Conservation (phyloP, 352 stramenopile species). For the Phytophthora vignae region DNA sequence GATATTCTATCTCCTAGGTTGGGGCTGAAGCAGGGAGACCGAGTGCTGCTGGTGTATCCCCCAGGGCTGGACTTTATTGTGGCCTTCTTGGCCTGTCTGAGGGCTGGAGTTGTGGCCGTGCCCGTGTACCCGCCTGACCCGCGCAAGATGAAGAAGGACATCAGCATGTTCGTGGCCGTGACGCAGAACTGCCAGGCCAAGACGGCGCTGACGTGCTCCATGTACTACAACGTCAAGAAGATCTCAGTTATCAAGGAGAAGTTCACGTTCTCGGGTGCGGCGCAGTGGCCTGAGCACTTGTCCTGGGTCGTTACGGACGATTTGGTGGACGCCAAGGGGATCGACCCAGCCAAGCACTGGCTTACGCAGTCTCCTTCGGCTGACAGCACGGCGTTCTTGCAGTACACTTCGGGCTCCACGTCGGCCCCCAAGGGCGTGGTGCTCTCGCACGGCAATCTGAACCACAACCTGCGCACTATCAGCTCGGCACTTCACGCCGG, state of each 20-base stretch:
- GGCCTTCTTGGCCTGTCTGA: conserved; percentile 96
- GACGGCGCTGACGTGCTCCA: conserved; percentile 92
- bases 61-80: conserved; percentile 98
- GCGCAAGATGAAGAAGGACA: conserved; percentile 94
- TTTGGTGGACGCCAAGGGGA: conserved; percentile 55
- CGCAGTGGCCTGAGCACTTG: conserved; percentile 90
- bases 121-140: conserved; percentile 94
- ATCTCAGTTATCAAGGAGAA: conserved; percentile 88
- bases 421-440: conserved; percentile 98
- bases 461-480: conserved; percentile 97
- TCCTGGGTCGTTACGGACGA: conserved; percentile 90
- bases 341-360: conserved; percentile 56
- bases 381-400: conserved; percentile 95
- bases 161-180: conserved; percentile 96
- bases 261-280: conserved; percentile 64
- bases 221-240: conserved; percentile 97
- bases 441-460: conserved; percentile 97
- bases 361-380: conserved; percentile 50
- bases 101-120: conserved; percentile 93
- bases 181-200: conserved; percentile 91
- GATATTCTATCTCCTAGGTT: conserved; percentile 42
- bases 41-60: conserved; percentile 97
- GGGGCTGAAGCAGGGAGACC: conserved; percentile 70
- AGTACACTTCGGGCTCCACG: conserved; percentile 99
- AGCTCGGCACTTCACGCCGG: conserved; percentile 92